Base-by-base conservation (phyloP, 225 moss, liverwort and hornwort genomes). In the Physcomitrium patens region DNA sequence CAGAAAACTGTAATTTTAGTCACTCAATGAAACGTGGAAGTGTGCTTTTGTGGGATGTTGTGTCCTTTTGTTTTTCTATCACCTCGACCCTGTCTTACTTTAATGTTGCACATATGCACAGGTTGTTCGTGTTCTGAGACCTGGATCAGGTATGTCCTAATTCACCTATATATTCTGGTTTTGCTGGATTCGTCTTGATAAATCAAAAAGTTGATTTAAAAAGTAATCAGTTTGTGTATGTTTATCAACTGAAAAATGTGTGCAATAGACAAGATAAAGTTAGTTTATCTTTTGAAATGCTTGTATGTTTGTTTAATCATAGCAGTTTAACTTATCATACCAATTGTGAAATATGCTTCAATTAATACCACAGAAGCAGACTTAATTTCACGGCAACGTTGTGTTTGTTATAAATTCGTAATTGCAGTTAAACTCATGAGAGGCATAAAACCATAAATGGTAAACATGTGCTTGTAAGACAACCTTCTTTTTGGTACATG, bases 121-220 rank as follows among this genome's bases (percentile, higher is more conserved):
- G 93, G 87, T 94, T 68, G 92, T 92, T 42, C 85, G 92, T 16
- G 83, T 94, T 81, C 86, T 94, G 54, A 81, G 77, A 68, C 87
- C 65, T 60, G 91, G 82, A 80, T 82, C 91, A 89, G 93, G 93
- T 93, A 64, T 77, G 82, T 73, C 50, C 19, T 24, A 65, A 31
- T 24, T 70, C 47, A 58, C 64, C 27, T 27, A 20, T 56, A 19
- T 47, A 55, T 54, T 49, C 26, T 7, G 1, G 12, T 53, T 27
- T 53, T 59, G 12, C 44, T 41, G 19, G 64, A 27, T 7, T 37
- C 5, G 7, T 0, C 31, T 37, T 1, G 5, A 37, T 37, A 37
- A 37, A 37, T 68, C 37, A 26, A 18, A 18, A 28, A 37, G 24
- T 56, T 12, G 53, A 61, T 49, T 26, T 77, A 23, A 23, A 23